Evolutionary conservation across 805 yeast genomes (phyloP).

Genomic region (Ogataea populi-albae): DNA sequence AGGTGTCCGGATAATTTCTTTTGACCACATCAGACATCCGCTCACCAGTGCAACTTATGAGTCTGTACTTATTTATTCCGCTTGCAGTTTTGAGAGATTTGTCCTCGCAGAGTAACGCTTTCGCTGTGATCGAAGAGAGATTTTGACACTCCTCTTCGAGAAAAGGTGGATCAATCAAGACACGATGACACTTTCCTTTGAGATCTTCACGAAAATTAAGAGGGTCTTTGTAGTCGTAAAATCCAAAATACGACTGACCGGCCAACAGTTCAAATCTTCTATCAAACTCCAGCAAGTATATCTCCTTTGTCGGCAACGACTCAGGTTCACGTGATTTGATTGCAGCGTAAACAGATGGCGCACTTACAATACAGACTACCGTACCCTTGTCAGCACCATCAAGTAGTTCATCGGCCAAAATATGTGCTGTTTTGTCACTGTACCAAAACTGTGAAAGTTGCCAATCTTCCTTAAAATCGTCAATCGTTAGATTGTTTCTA

Average conservation of each 20-base stretch:
- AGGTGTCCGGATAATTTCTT: constrained; percentile 60
- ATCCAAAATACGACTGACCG: constrained; percentile 61
- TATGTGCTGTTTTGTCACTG: constrained; percentile 65
- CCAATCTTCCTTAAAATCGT: constrained; percentile 87
- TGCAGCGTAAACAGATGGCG: constrained; percentile 91
- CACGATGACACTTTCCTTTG: constrained; percentile 61
- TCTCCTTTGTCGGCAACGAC: constrained; percentile 61
- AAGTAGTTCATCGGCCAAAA: constrained; percentile 65
- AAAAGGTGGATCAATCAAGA: constrained; percentile 87
- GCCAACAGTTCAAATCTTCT: constrained; percentile 71
- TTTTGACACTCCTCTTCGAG: constrained; percentile 78
- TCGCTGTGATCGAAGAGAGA: constrained; percentile 64
- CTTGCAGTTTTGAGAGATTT: constrained; percentile 34
- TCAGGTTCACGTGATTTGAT: constrained; percentile 51
- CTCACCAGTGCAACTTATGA: constrained; percentile 87
- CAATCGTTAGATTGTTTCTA: constrained; percentile 44
- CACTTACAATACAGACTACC: constrained; percentile 73
- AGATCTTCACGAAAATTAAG: constrained; percentile 54
- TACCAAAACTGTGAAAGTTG: constrained; percentile 93
- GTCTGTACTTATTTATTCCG: constrained; percentile 44
- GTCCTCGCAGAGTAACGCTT: constrained; percentile 48
- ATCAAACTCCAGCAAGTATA: constrained; percentile 78
- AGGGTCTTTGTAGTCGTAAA: constrained; percentile 76
- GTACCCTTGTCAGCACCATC: constrained; percentile 75
- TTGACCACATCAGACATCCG: constrained; percentile 69